These are phyloP conservation scores for Yarrowia keelungensis DNA, from an alignment of 805 yeast genomes.

Conservation along the genomic window DNA sequence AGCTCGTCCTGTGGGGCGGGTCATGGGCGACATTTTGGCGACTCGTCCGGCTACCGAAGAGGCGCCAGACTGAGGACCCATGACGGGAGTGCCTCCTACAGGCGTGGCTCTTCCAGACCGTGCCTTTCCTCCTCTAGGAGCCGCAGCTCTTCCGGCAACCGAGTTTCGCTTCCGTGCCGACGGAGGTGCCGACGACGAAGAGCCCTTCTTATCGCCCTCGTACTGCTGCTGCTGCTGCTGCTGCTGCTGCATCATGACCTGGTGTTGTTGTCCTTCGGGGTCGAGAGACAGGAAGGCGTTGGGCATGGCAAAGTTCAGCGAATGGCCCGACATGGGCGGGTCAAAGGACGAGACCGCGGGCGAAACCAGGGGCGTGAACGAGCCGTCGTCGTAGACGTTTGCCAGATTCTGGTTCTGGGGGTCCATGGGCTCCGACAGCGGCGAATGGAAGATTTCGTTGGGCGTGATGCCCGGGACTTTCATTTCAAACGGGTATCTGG, in stretches of 20 bases:
- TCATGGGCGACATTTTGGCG: slow-evolving; percentile 43
- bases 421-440: slow-evolving; percentile 35
- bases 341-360: slow-evolving; percentile 76
- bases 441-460: slow-evolving; percentile 37
- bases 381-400: slow-evolving; percentile 53
- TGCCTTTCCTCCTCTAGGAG: slow-evolving; percentile 23
- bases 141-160: slow-evolving; percentile 8
- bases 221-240: slow-evolving; percentile 1
- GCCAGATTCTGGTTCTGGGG: slow-evolving; percentile 33
- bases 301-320: slow-evolving; percentile 43
- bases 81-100: slow-evolving; percentile 27
- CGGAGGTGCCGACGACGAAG: background rate
- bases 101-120: slow-evolving; percentile 28
- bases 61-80: slow-evolving; percentile 23
- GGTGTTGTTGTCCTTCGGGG: slow-evolving; percentile 2
- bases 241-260: slow-evolving; percentile 31
- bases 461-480: slow-evolving; percentile 33
- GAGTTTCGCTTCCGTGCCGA: slow-evolving; percentile 15
- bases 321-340: slow-evolving; percentile 39
- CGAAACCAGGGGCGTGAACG: slow-evolving; percentile 77
- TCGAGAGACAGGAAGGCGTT: slow-evolving; percentile 42
- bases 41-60: slow-evolving; percentile 31
- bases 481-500: slow-evolving; percentile 30
- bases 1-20: slow-evolving; percentile 38
- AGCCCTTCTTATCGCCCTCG: slow-evolving; percentile 9